Conservation (phyloP, 345 rosid genomes). For the Salix viminalis region DNA sequence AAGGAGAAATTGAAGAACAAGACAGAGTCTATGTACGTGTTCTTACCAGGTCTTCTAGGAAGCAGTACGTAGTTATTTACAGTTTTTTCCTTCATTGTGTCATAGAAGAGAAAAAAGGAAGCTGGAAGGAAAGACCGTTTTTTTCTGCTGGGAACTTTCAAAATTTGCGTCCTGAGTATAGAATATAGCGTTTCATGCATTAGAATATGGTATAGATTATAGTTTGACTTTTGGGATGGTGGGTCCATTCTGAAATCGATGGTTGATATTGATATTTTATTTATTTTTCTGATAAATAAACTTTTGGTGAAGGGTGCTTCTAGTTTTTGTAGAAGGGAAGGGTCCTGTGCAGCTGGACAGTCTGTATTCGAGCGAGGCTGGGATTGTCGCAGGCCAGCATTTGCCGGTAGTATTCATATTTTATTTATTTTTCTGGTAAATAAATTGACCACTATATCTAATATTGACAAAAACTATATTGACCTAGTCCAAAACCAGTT, state of each 20-base stretch:
- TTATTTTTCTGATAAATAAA: neutral
- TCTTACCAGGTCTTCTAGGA: neutral
- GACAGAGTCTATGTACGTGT: neutral
- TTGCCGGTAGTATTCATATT: neutral
- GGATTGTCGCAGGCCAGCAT: neutral
- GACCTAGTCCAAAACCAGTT: neutral
- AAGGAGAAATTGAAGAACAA: neutral
- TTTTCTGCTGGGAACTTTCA: slow-evolving; percentile 26
- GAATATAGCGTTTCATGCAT: slow-evolving; percentile 1
- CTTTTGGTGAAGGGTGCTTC: neutral
- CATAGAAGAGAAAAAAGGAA: neutral
- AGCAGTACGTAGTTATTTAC: neutral
- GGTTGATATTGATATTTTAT: neutral
- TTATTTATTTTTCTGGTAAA: no score
- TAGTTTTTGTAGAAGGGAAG: no score
- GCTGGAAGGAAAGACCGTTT: slow-evolving; percentile 8
- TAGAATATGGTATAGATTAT: neutral
- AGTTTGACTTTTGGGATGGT: neutral
- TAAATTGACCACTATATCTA: neutral
- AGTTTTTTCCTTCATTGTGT: neutral
- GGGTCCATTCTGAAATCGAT: neutral
- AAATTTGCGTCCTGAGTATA: neutral
- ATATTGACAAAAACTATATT: neutral
- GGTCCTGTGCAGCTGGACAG: neutral
- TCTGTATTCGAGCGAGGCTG: neutral